Conservation (phyloP, 345 rosid genomes). For the Eucalyptus microcorys region DNA sequence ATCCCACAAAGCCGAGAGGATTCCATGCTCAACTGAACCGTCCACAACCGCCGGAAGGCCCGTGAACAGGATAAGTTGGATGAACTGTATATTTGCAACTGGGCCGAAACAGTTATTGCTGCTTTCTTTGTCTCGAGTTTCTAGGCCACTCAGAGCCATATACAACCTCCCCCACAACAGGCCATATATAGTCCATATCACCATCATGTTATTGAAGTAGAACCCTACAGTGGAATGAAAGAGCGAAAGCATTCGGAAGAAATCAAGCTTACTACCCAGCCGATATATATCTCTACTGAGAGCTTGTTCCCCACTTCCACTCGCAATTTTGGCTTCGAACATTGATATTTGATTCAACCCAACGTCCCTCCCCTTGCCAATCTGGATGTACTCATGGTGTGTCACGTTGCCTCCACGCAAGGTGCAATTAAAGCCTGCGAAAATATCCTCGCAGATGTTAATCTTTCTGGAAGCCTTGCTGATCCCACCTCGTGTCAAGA, state of each 20-base stretch:
- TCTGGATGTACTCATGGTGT: background rate
- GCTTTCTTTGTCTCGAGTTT: background rate
- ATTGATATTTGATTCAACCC: background rate
- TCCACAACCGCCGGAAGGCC: constrained; percentile 29
- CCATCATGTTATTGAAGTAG: background rate
- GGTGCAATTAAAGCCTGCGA: background rate
- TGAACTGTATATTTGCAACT: background rate
- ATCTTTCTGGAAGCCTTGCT: background rate
- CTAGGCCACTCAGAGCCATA: background rate
- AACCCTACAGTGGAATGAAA: background rate
- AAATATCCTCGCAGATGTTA: background rate
- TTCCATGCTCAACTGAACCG: constrained; percentile 19
- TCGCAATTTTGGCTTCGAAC: background rate
- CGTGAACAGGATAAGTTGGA: constrained; percentile 21
- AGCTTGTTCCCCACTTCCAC: background rate
- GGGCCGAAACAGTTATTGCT: background rate
- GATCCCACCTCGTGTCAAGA: constrained; percentile 28
- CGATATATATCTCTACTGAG: background rate
- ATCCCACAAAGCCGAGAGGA: constrained; percentile 24
- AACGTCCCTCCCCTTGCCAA: constrained; percentile 1
- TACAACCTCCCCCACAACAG: background rate
- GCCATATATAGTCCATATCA: background rate
- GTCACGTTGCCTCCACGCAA: background rate
- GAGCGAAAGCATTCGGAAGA: background rate
- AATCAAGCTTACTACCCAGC: background rate